Percentiles rank a stretch among this genome's conserved stretches.
Conservation (phyloP, 2,329 filamentous ascomycete genomes). For the Fusarium sp. region DNA sequence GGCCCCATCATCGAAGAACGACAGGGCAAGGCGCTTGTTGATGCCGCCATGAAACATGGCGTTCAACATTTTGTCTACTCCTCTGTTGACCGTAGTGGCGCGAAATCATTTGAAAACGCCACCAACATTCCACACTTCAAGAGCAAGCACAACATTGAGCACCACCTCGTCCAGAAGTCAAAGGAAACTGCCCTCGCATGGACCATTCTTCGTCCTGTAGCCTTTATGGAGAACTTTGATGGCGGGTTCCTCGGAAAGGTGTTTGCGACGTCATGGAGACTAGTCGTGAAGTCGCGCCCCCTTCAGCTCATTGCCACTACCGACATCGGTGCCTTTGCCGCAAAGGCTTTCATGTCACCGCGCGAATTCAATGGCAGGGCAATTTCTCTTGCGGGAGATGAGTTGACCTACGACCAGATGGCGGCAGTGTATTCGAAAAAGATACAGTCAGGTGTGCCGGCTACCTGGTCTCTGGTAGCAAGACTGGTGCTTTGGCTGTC, state of each 20-base stretch:
- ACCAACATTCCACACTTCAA: slow-evolving; percentile 71
- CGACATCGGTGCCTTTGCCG: not conserved
- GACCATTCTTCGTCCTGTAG: slow-evolving; percentile 54
- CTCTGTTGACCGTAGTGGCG: slow-evolving; percentile 70
- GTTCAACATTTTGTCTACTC: slow-evolving; percentile 72
- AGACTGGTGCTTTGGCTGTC: not conserved
- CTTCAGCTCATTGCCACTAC: slow-evolving; percentile 17
- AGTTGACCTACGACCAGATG: not conserved
- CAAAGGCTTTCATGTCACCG: not conserved
- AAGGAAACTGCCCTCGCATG: slow-evolving; percentile 47
- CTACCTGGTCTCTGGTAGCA: not conserved
- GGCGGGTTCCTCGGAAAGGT: slow-evolving; percentile 47
- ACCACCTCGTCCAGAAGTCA: slow-evolving; percentile 63
- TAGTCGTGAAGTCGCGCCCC: slow-evolving; percentile 45
- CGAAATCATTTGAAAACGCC: slow-evolving; percentile 60
- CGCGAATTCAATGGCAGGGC: not conserved
- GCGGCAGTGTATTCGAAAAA: not conserved
- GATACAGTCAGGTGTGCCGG: not conserved
- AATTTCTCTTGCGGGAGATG: not conserved
- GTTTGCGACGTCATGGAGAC: slow-evolving; percentile 49
- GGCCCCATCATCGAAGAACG: not conserved
- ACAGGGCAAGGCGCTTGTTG: slow-evolving; percentile 69
- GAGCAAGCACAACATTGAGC: slow-evolving; percentile 70
- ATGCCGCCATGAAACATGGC: slow-evolving; percentile 64
- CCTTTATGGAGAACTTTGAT: slow-evolving; percentile 56